Percentiles rank a stretch among this genome's conserved stretches.
Conservation (phyloP, 2,329 filamentous ascomycete genomes). For the Arthrobotrys pseudoclavata region DNA sequence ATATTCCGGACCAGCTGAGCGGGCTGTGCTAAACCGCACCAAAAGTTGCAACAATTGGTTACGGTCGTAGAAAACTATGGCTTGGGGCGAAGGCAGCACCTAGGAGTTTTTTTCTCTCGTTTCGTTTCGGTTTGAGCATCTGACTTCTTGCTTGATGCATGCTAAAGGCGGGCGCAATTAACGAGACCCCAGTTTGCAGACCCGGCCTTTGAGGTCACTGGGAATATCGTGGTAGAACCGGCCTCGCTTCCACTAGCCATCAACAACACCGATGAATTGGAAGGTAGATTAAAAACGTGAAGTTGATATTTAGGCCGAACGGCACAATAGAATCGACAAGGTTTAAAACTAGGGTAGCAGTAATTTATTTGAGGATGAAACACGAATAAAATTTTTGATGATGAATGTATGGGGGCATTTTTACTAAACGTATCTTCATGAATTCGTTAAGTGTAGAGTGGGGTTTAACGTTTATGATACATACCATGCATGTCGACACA, state of each 20-base stretch:
- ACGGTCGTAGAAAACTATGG: constrained; percentile 2
- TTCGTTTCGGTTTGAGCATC: constrained; percentile 60
- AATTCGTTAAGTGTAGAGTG: too few relatives aligned
- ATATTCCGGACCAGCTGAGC: constrained; percentile 53
- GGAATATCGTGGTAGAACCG: constrained; percentile 39
- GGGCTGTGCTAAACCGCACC: constrained; percentile 44
- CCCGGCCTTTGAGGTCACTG: constrained; percentile 23
- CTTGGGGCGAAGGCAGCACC: constrained; percentile 24
- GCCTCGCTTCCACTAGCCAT: constrained; percentile 47
- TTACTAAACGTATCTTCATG: background rate
- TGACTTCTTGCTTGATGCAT: constrained; percentile 51
- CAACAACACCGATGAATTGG: constrained; percentile 31
- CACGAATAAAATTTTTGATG: constrained; percentile 18
- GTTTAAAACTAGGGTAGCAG: constrained; percentile 38
- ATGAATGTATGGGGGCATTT: background rate
- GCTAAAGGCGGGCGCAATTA: constrained; percentile 38
- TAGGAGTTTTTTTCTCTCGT: constrained; percentile 32
- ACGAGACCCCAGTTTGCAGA: constrained; percentile 43
- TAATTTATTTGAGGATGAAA: constrained; percentile 54
- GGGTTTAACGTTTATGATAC: constrained; percentile 5
- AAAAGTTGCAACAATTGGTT: constrained; percentile 2
- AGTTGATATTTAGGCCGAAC: constrained; percentile 37
- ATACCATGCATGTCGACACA: background rate
- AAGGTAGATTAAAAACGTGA: constrained; percentile 33
- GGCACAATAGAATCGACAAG: constrained; percentile 29